phyloP scores from a whole-genome alignment of 331 rosid species.

The Spiraea crenata region DNA sequence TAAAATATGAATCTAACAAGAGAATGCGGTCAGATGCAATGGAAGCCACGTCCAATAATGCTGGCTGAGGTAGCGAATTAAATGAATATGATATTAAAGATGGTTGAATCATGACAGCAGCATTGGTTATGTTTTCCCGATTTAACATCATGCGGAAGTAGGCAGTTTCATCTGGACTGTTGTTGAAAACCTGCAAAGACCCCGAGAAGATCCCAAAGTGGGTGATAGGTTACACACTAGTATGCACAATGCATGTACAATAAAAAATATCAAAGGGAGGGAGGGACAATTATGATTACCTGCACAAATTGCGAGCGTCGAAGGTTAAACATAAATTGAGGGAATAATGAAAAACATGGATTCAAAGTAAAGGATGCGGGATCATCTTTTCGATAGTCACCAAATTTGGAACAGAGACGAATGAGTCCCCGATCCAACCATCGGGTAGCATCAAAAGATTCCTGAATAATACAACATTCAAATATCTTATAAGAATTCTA shows the following conservation, averaged over 20 bases:
- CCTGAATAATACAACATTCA: constrained; percentile 47
- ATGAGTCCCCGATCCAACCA: constrained; percentile 95
- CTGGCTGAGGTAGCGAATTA: constrained; percentile 86
- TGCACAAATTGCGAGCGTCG: constrained; percentile 96
- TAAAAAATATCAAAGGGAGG: constrained; percentile 10
- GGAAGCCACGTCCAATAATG: constrained; percentile 90
- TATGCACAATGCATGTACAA: constrained; percentile 3
- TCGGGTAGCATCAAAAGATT: constrained; percentile 86
- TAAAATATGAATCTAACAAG: constrained; percentile 86
- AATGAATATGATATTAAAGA: constrained; percentile 85
- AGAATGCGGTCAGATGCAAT: constrained; percentile 87
- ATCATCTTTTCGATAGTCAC: constrained; percentile 95
- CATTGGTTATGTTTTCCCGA: constrained; percentile 84
- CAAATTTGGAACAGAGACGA: constrained; percentile 94
- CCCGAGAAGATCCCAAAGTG: constrained; percentile 17
- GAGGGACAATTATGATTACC: constrained; percentile 39
- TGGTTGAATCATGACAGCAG: constrained; percentile 98
- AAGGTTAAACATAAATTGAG: constrained; percentile 92
- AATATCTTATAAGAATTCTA: constrained; percentile 21
- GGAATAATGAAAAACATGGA: constrained; percentile 81
- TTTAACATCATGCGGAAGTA: constrained; percentile 91
- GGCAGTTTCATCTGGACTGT: constrained; percentile 99
- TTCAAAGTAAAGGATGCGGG: constrained; percentile 88
- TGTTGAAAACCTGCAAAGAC: constrained; percentile 80
- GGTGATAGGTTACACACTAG: not conserved